phyloP scores from a whole-genome alignment of 371 early-diverging fungal genomes.

The Mucor racemosus region DNA sequence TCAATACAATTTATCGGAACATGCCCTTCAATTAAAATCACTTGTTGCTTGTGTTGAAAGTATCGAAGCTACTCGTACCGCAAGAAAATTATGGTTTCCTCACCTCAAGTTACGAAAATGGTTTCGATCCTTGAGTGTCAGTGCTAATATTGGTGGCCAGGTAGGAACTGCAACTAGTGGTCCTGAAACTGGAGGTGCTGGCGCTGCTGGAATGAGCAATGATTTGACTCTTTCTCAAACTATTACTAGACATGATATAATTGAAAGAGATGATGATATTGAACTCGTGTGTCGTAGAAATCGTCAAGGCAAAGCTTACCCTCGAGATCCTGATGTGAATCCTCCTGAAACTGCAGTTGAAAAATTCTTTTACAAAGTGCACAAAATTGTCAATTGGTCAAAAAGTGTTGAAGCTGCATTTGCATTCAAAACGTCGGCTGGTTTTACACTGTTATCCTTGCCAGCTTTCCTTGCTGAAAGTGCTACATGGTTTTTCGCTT shows the following conservation, averaged over 20 bases:
- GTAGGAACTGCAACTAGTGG: neutral
- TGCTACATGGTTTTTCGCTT: conserved; percentile 42
- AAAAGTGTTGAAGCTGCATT: conserved; percentile 30
- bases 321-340: conserved; percentile 49
- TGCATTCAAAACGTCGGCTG: conserved; percentile 46
- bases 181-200: neutral
- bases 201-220: neutral
- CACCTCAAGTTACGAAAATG: conserved; percentile 31
- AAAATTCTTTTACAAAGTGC: conserved; percentile 26
- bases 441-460: conserved; percentile 37
- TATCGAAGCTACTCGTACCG: conserved; percentile 26
- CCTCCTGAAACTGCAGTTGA: conserved; percentile 38
- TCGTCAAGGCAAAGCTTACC: conserved; percentile 15
- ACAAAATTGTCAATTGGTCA: conserved; percentile 31
- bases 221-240: conserved; percentile 22
- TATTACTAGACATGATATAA: conserved; percentile 9
- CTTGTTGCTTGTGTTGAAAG: conserved; percentile 25
- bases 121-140: conserved; percentile 22
- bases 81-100: conserved; percentile 30
- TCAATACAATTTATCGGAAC: conserved; percentile 31
- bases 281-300: conserved; percentile 5
- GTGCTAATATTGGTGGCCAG: conserved; percentile 29
- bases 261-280: neutral
- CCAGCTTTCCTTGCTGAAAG: conserved; percentile 39
- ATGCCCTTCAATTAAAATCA: conserved; percentile 19